phyloP scores from a whole-genome alignment of 2,329 filamentous ascomycete species.

The Beauveria bassiana region DNA sequence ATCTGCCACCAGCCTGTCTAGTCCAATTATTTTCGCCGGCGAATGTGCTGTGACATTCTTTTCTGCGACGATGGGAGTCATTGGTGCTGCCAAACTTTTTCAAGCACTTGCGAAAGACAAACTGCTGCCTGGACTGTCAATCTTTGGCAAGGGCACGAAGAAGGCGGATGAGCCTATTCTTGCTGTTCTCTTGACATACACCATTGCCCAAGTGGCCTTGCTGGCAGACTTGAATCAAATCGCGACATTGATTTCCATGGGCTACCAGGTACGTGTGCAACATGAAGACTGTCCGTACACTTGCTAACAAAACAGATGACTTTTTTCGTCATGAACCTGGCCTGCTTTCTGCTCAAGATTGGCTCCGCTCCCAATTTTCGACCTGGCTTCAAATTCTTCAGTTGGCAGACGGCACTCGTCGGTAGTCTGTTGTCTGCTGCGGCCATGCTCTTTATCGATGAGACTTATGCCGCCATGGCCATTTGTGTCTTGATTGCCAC shows the following conservation, averaged over 20 bases:
- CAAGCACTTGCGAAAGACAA: conserved; percentile 76
- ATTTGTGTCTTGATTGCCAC: conserved; percentile 67
- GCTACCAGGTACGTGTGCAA: conserved; percentile 54
- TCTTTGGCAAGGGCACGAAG: conserved; percentile 68
- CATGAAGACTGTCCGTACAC: background rate
- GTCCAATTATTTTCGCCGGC: conserved; percentile 65
- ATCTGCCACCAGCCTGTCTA: conserved; percentile 71
- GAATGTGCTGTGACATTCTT: conserved; percentile 80
- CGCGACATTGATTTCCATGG: conserved; percentile 84
- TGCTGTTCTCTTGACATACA: conserved; percentile 69
- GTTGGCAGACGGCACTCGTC: conserved; percentile 69
- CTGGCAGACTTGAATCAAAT: conserved; percentile 82
- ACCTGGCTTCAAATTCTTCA: conserved; percentile 84
- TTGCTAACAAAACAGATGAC: conserved; percentile 53
- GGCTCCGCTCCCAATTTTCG: conserved; percentile 84
- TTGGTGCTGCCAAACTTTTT: conserved; percentile 75
- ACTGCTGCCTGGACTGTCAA: conserved; percentile 64
- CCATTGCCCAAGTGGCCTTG: conserved; percentile 70
- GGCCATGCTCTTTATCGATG: conserved; percentile 88
- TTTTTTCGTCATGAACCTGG: conserved; percentile 80
- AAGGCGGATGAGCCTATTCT: conserved; percentile 66
- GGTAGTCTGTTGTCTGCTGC: conserved; percentile 69
- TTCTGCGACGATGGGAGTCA: conserved; percentile 79
- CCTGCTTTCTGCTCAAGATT: conserved; percentile 79
- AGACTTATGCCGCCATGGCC: conserved; percentile 68